Base-by-base conservation (phyloP, 495 filamentous ascomycete species). In the Penicillium tannophilum region DNA sequence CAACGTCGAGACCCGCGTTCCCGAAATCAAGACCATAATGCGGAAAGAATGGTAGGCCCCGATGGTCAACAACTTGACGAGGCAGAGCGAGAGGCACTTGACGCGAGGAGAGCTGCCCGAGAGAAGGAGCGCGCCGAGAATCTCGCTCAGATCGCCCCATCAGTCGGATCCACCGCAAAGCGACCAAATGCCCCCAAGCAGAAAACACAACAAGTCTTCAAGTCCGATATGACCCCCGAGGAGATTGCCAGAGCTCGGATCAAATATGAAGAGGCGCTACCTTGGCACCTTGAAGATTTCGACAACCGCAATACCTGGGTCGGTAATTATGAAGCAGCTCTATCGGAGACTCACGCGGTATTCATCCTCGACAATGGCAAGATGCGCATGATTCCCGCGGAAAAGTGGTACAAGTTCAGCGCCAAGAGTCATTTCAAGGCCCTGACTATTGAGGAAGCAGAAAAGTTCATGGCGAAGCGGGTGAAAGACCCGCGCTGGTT, bases 231-330 rank as follows among this genome's bases (percentile, higher is more conserved):
- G 74, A 92, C 91, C 0, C 89, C 90, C 14, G 89, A 90, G 42
- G 86, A 92, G 62, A 88, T 91, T 64, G 92, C 90, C 56, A 82
- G 85, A 52, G 82, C 85, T 11, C 85, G 90, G 46, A 81, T 98
- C 20, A 86, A 92, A 59, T 98, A 98, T 62, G 95, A 98, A 69
- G 94, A 98, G 66, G 89, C 91, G 8, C 75, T 96, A 42, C 95
- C 95, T 10, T 98, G 94, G 94, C 92, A 97, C 68, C 71, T 98
- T 48, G 94, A 98, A 66, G 94, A 98, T 72, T 95, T 92, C 54
- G 93, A 97, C 63, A 89, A 91, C 65, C 95, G 91, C 66, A 90
- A 95, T 61, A 88, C 88, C 2, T 98, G 92, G 92, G 88, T 93
- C 24, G 95, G 93, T 19, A 89, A 87, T 44, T 96, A 97, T 62